These are phyloP conservation scores for Jatropha multifida DNA, from an alignment of 441 rosid species.

Conservation along the genomic window DNA sequence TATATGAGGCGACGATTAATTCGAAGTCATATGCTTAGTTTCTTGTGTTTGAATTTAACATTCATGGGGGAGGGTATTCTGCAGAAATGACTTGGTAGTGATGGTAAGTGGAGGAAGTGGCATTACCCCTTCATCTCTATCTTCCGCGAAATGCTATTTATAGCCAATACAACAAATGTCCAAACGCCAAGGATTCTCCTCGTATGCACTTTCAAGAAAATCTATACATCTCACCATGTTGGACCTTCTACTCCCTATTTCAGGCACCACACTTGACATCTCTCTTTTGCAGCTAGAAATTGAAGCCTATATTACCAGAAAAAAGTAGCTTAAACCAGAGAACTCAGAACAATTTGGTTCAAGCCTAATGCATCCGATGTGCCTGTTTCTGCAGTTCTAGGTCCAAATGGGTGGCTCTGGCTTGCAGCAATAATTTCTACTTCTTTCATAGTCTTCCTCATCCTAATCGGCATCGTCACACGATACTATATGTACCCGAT, in stretches of 20 bases:
- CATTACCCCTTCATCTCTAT: constrained; percentile 79
- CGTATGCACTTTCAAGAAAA: constrained; percentile 61
- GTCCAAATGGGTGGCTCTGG: constrained; percentile 75
- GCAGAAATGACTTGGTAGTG: constrained; percentile 66
- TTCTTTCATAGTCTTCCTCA: constrained; percentile 61
- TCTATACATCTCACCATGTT: constrained; percentile 66
- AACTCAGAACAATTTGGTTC: constrained; percentile 49
- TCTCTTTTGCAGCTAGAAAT: constrained; percentile 53
- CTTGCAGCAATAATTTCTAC: constrained; percentile 60
- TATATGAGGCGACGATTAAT: constrained; percentile 31
- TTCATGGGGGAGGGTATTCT: neutral
- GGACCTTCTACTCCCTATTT: constrained; percentile 62
- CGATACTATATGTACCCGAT: constrained; percentile 59
- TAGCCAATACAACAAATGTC: constrained; percentile 32
- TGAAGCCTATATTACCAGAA: constrained; percentile 74
- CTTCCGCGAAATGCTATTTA: constrained; percentile 55
- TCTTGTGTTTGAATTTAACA: neutral
- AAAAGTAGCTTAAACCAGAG: constrained; percentile 26
- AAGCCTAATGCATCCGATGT: constrained; percentile 48
- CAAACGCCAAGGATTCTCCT: constrained; percentile 55
- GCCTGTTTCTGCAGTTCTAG: constrained; percentile 61
- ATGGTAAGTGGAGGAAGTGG: constrained; percentile 97
- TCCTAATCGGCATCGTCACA: constrained; percentile 53
- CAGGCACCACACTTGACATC: constrained; percentile 39
- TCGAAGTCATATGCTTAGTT: neutral